Percentiles rank a stretch among this genome's conserved stretches.
Evolutionary conservation across 768 basidiomycete species (phyloP).

Genomic region (Panellus pusillus): DNA sequence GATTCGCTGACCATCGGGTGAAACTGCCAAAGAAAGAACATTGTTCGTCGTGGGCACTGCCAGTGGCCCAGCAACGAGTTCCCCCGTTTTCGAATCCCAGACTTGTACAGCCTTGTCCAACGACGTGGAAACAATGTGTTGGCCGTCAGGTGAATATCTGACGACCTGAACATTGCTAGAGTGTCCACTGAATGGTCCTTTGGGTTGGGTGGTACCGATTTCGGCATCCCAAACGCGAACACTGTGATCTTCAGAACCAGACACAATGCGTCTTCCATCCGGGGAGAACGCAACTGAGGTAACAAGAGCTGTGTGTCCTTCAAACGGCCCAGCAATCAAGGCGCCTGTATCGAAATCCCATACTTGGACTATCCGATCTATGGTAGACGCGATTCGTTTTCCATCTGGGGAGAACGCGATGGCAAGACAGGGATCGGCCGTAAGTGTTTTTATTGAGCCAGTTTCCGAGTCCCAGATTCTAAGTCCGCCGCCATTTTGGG

Average conservation of each 20-base stretch:
- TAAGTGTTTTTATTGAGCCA: too few relatives aligned
- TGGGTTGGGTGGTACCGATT: slow-evolving; percentile 27
- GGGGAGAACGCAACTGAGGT: neutral
- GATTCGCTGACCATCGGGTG: slow-evolving; percentile 50
- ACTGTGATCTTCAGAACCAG: slow-evolving; percentile 51
- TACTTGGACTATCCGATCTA: neutral
- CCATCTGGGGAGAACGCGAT: neutral
- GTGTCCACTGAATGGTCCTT: slow-evolving; percentile 16
- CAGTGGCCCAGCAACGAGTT: neutral
- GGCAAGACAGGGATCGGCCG: neutral
- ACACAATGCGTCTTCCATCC: slow-evolving; percentile 30
- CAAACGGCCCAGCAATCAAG: neutral
- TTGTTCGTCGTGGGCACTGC: slow-evolving; percentile 6
- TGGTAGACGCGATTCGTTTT: neutral
- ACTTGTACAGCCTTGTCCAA: slow-evolving; percentile 25
- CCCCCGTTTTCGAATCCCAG: slow-evolving; percentile 26
- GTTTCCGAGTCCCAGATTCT: too few relatives aligned
- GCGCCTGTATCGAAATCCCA: neutral
- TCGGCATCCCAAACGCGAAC: slow-evolving; percentile 47
- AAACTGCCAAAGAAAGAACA: slow-evolving; percentile 44
- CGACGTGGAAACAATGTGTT: slow-evolving; percentile 25
- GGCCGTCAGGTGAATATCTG: slow-evolving; percentile 24
- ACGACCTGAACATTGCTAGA: slow-evolving; percentile 14
- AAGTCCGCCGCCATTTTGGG: too few relatives aligned
- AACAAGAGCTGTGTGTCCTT: neutral